Base-by-base conservation (phyloP, 2,329 filamentous ascomycete species). In the Alternaria arbusti region DNA sequence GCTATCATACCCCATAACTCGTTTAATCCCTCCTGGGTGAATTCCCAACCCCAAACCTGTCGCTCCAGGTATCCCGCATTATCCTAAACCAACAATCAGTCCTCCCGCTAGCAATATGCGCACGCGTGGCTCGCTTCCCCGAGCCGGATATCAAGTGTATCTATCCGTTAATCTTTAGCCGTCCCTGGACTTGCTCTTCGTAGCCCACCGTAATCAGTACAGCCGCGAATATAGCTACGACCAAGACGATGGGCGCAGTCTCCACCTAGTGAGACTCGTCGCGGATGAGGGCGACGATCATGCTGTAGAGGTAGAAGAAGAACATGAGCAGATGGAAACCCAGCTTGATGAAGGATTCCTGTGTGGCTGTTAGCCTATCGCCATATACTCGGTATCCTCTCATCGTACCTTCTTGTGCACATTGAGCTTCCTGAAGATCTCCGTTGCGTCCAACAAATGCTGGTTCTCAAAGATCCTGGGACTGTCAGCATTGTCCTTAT, bases 301-400 rank as follows among this genome's bases (percentile, higher is more conserved):
- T 96, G 90, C 92, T 96, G 88, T 97, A 97, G 61, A 99, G 91
- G 85, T 99, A 99, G 89, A 98, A 99, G 90, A 99, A 99, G 89
- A 99, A 99, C 94, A 99, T 97, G 84, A 99, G 82, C 65, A 99
- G 86, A 83, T 99, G 96, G 87, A 99, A 99, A 60, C 95, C 96
- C 46, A 99, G 92, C 86, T 99, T 99, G 85, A 96, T 90, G 82
- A 99, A 99, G 0, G 96, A 98, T 89, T 99, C 96, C 94, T 97
- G 43, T 9, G 13, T 7, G 17, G 6, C 13, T 45, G 64, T 75
- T 50, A 75, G 71, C 54, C 13, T 23, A 11, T 13, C 32, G 5
- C 9, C 44, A 28, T 23, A 23, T 12, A 25, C n/a, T 44, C n/a
- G 2, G 12, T 26, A 51, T 51, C 28, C 20, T 15, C 25, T 23